Base-by-base conservation (phyloP, 768 basidiomycete species). In the Goffeauzyma gilvescens region DNA sequence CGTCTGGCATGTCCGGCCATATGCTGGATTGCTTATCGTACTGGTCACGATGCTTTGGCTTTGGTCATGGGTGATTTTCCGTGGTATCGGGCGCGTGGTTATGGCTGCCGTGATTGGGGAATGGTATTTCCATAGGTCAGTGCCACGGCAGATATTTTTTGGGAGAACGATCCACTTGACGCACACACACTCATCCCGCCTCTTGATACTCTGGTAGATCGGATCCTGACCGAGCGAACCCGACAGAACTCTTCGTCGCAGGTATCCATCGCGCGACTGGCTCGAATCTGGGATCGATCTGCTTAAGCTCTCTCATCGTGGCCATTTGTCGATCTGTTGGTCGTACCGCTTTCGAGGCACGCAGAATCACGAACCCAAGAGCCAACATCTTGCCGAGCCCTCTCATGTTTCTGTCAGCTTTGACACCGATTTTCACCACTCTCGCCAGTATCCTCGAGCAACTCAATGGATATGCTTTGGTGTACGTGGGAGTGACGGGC, bases 111-210 rank as follows among this genome's bases (percentile, higher is more conserved):
- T 87, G 4, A 73, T 95, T 25, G 87, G 85, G 2, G 76, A 79
- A 33, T 95, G 87, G 87, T 93, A 90, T 59, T 90, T 84, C 64
- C 60, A 72, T 22, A 68, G 75, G 72, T 77, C 52, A 55, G 74
- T 59, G 0, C 14, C 23, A 30, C 35, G n/a, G n/a, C 14, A 20
- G 30, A 5, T 15, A 12, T 23, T 5, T 21, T n/a, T n/a, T n/a
- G n/a, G n/a, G n/a, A n/a, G n/a, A n/a, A n/a, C n/a, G n/a, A n/a
- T n/a, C n/a, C n/a, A 6, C 24, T 49, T 55, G 34, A 44, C 4
- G 21, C 21, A 3, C 12, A 25, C 7, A 23, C 21, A 18, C 18
- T 15, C 8, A 17, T 13, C 5, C 32, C 5, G 22, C 23, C 5
- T 32, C 10, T 15, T 14, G n/a, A 24, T 13, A 6, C 12, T 42